Evolutionary conservation across 371 early-diverging fungal species (phyloP), one percentile per base, ranked within the genome.

Genomic region (Mucor mucedo): DNA sequence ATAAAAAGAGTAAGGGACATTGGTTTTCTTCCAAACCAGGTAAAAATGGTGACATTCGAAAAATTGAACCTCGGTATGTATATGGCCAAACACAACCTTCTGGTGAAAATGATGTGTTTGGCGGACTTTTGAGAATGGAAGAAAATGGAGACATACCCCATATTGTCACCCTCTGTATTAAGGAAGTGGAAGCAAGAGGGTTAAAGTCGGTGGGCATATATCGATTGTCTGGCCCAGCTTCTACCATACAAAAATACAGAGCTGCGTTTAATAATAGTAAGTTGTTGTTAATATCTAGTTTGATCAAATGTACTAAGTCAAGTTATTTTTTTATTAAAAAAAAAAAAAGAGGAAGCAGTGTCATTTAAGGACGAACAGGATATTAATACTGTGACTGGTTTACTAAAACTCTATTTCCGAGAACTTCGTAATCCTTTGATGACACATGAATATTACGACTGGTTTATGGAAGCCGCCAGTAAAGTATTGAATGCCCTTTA

Each of bases 351-450:
- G 55, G 78, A 75, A 16, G 21, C 49, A 30, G 75, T 87, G 5
- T 70, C 72, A 30, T 68, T 91, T 44, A 73, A 72, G 10, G 75
- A 80, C 2, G 86, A 86, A 44, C 75, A 73, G 10, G 95, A 94
- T 71, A 86, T 94, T 58, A 93, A 93, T 67, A 90, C 85, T 6
- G 82, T 91, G 10, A 84, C 95, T 0, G 88, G 90, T 2, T 64
- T 90, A 10, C 74, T 94, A 33, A 94, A 94, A 68, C 83, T 91
- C 13, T 94, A 91, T 70, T 90, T 94, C 60, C 82, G 95, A 13
- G 95, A 94, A 70, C 80, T 94, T 40, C 78, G 79, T 13, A 87
- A 90, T 53, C 93, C 95, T 3, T 61, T 94, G 40, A 81, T 94
- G 65, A 89, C 91, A 29, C 90, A 84, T 73, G 89, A 87, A 48